Evolutionary conservation across 495 filamentous ascomycete genomes (phyloP), one percentile per base, ranked within the genome.

Genomic region (Penicillium robsamsonii): DNA sequence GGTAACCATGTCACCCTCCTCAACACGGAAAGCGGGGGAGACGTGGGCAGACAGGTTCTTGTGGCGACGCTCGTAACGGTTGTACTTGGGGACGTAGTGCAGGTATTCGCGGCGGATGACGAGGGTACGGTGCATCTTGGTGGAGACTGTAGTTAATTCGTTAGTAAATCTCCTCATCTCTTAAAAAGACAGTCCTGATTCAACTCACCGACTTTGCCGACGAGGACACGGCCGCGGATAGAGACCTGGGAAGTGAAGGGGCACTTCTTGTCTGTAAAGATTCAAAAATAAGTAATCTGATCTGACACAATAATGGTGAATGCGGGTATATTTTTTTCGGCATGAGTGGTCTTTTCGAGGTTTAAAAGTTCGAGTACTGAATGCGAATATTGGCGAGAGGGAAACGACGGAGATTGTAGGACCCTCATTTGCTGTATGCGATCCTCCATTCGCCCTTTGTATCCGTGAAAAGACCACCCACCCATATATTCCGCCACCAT

Each of bases 61-160:
- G 87, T 99, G 94, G 71, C 94, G 83, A 85, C 96, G 97, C 90
- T 99, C 95, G 80, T 99, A 99, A 85, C 94, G 87, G 73, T 89
- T 81, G 85, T 97, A 97, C 81, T 97, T 97, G 73, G 92, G 92
- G 74, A 97, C 85, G 86, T 89, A 97, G 85, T 97, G 94, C 63
- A 98, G 92, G 83, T 97, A 99, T 84, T 99, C 95, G 77, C 94
- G 91, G 77, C 94, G 95, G 85, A 99, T 96, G 83, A 97, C 86
- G 73, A 97, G 83, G 68, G 94, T 98, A 74, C 92, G 87, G 88
- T 97, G 92, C 92, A 97, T 97, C 88, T 97, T 97, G 75, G 95
- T 99, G 61, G 92, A 96, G 74, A 97, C 89, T 47, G 25, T 11
- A 31, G 6, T 20, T 12, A 7, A 30, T 13, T 13, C 4, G 45